Evolutionary conservation across 2,329 filamentous ascomycete species (phyloP).

Genomic region (Penicillium aurantiogriseum): DNA sequence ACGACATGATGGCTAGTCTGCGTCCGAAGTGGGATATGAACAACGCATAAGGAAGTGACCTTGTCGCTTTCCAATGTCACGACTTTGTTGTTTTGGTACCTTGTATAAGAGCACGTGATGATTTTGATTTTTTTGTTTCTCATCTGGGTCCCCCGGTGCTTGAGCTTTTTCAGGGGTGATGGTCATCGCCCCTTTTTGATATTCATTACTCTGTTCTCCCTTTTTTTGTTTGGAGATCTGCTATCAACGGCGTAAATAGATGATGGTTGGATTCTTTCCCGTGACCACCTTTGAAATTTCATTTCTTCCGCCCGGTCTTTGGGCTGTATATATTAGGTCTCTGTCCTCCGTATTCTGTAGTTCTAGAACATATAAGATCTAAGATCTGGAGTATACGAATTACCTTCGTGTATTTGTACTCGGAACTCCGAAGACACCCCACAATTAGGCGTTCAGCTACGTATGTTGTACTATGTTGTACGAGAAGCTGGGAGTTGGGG

Average conservation of each 20-base stretch:
- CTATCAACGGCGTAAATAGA: conserved; percentile 10
- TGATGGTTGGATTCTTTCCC: conserved; percentile 3
- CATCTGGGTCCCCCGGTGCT: conserved; percentile 3
- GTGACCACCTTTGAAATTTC: conserved; percentile 2
- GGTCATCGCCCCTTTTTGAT: conserved; percentile 7
- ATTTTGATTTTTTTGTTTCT: conserved; percentile 16
- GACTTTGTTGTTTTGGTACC: conserved; percentile 16
- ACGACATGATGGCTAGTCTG: conserved; percentile 62
- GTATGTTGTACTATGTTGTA: not conserved
- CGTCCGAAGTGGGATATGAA: conserved; percentile 56
- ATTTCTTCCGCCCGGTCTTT: conserved; percentile 1
- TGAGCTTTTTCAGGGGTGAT: not conserved
- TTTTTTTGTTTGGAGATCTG: not conserved
- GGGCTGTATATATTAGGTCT: conserved; percentile 7
- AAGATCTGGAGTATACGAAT: not conserved
- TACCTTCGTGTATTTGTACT: not conserved
- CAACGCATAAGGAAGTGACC: conserved; percentile 19
- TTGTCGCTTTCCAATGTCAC: conserved; percentile 12
- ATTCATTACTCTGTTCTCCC: not conserved
- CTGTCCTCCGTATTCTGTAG: not conserved
- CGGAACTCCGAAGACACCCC: not conserved
- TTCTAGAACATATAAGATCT: not conserved
- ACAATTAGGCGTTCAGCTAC: not conserved
- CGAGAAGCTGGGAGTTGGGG: not conserved
- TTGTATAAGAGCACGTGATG: conserved; percentile 21